Conservation (phyloP, 352 stramenopile species). For the Phytophthora crassamura region DNA sequence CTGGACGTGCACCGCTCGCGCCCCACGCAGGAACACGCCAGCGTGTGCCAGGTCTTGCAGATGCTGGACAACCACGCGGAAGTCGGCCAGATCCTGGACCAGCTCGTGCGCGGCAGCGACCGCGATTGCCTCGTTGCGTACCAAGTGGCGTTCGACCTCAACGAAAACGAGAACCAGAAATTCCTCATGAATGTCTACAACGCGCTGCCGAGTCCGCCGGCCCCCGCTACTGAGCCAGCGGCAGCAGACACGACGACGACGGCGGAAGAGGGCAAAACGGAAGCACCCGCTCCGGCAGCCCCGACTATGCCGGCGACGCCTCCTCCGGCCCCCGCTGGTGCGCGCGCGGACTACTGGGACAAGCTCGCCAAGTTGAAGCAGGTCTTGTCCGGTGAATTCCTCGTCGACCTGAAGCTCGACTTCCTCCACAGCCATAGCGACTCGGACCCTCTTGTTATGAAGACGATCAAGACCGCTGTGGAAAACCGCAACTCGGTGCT, state of each 20-base stretch:
- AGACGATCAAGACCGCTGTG: slow-evolving; percentile 94
- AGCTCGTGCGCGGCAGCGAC: slow-evolving; percentile 79
- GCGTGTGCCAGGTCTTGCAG: slow-evolving; percentile 89
- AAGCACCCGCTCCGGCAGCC: slow-evolving; percentile 36
- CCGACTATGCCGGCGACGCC: slow-evolving; percentile 42
- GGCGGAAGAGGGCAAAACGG: slow-evolving; percentile 51
- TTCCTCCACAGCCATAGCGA: slow-evolving; percentile 93
- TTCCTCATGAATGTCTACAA: slow-evolving; percentile 95
- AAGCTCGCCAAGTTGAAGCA: slow-evolving; percentile 89
- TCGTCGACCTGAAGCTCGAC: slow-evolving; percentile 93
- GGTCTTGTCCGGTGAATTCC: slow-evolving; percentile 90
- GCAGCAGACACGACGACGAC: slow-evolving; percentile 33
- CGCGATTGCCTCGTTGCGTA: slow-evolving; percentile 93
- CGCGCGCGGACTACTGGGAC: slow-evolving; percentile 77
- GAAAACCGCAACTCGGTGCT: slow-evolving; percentile 97
- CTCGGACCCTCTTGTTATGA: slow-evolving; percentile 93
- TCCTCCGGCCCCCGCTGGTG: slow-evolving; percentile 49
- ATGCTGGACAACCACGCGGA: slow-evolving; percentile 86
- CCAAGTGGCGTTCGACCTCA: slow-evolving; percentile 98
- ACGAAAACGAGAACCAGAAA: slow-evolving; percentile 98
- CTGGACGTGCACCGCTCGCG: slow-evolving; percentile 81
- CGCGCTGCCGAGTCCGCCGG: slow-evolving; percentile 72
- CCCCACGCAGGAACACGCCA: slow-evolving; percentile 73
- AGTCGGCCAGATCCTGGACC: slow-evolving; percentile 88
- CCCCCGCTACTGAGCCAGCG: slow-evolving; percentile 36